A percentile compares a stretch with the other conserved stretches of the same genome.
Conservation (phyloP, 768 basidiomycete species). For the Pulveroboletus sp. region DNA sequence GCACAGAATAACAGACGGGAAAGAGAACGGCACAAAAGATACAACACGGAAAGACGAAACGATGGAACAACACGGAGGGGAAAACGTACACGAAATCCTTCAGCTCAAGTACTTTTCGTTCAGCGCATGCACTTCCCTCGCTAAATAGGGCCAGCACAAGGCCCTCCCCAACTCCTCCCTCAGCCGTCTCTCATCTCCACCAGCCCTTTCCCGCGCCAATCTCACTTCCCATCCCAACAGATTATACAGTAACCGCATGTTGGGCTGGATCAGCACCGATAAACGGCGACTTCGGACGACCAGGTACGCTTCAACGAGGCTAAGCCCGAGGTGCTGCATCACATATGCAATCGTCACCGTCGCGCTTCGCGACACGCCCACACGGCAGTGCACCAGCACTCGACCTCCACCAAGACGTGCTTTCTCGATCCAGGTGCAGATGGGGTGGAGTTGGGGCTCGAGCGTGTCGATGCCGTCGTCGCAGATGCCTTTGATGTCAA, state of each 20-base stretch:
- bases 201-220: slow-evolving; percentile 75
- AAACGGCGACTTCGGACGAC: slow-evolving; percentile 87
- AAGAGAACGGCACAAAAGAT: too few relatives aligned
- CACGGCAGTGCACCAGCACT: slow-evolving; percentile 94
- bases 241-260: slow-evolving; percentile 94
- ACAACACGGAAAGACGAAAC: not conserved
- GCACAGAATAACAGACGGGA: too few relatives aligned
- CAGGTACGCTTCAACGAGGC: slow-evolving; percentile 91
- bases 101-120: slow-evolving; percentile 79
- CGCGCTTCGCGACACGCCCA: slow-evolving; percentile 95
- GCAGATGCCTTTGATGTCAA: slow-evolving; percentile 89
- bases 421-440: slow-evolving; percentile 92
- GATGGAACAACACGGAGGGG: not conserved
- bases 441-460: slow-evolving; percentile 81
- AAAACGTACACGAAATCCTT: slow-evolving; percentile 5
- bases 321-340: slow-evolving; percentile 86
- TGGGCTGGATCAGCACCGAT: slow-evolving; percentile 91
- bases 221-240: slow-evolving; percentile 93
- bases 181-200: slow-evolving; percentile 47
- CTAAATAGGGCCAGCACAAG: slow-evolving; percentile 81
- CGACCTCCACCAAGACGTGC: slow-evolving; percentile 82
- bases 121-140: slow-evolving; percentile 78
- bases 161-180: slow-evolving; percentile 62
- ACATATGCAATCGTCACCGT: slow-evolving; percentile 97
- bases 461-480: slow-evolving; percentile 97